phyloP scores from a whole-genome alignment of 2,329 filamentous ascomycete genomes.

The Trichoderma cornu-damae region DNA sequence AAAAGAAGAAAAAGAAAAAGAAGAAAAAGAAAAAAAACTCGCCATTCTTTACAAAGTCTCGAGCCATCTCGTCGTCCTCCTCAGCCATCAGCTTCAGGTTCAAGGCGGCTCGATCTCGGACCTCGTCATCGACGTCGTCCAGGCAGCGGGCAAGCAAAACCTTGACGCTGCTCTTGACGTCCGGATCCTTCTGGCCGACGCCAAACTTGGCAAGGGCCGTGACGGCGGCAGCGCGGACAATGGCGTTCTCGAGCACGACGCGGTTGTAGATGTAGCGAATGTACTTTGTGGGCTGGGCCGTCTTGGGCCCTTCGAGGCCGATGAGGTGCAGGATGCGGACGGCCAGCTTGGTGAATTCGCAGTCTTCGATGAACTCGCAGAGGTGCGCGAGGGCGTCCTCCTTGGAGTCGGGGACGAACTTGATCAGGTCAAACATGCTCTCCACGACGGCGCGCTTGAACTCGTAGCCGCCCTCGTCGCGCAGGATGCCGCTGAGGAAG shows the following conservation, averaged over 20 bases:
- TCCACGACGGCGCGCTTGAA: constrained; percentile 98
- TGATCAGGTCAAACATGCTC: constrained; percentile 99
- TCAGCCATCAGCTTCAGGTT: constrained; percentile 90
- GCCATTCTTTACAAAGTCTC: constrained; percentile 91
- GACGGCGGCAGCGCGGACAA: constrained; percentile 89
- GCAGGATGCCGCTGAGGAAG: constrained; percentile 93
- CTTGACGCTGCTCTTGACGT: constrained; percentile 92
- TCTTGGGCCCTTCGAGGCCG: constrained; percentile 91
- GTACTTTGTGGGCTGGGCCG: constrained; percentile 93
- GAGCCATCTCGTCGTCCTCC: constrained; percentile 81
- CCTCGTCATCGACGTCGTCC: constrained; percentile 96
- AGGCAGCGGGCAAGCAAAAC: constrained; percentile 89
- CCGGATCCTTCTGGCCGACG: constrained; percentile 90
- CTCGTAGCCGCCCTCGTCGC: constrained; percentile 95
- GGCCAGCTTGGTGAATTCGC: constrained; percentile 96
- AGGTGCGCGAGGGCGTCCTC: constrained; percentile 84
- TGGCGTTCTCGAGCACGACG: constrained; percentile 93
- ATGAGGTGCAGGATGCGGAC: constrained; percentile 93
- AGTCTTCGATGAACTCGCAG: constrained; percentile 99
- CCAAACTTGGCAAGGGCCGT: constrained; percentile 96
- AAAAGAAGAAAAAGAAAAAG: no score
- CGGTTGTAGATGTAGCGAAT: constrained; percentile 99
- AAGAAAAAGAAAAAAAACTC: constrained; percentile 25
- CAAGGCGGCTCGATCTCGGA: constrained; percentile 88
- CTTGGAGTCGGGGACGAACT: constrained; percentile 88